phyloP scores from a whole-genome alignment of 192 early-diverging fungal species.

The Jimgerdemannia flammicorona region DNA sequence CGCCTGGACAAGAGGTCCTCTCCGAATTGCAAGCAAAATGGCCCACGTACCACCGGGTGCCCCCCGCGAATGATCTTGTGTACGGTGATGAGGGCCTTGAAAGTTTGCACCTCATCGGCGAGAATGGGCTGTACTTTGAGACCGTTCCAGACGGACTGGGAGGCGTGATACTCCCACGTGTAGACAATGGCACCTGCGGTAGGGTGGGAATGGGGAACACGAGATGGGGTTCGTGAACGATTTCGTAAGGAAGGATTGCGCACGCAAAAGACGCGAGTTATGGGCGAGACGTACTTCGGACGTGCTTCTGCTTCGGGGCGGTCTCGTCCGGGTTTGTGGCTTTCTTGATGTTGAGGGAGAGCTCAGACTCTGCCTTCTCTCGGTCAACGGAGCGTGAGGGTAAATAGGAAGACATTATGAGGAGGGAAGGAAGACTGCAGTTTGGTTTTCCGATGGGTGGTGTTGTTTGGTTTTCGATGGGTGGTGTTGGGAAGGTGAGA shows the following conservation, averaged over 20 bases:
- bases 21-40: background rate
- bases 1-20: background rate
- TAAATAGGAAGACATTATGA: constrained; percentile 24
- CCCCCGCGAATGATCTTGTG: constrained; percentile 97
- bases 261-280: background rate
- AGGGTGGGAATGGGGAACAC: background rate
- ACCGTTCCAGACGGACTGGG: constrained; percentile 80
- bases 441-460: background rate
- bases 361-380: constrained; percentile 80
- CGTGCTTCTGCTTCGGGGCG: constrained; percentile 98
- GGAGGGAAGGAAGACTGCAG: background rate
- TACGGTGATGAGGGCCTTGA: constrained; percentile 90
- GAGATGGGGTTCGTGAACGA: too few species aligned
- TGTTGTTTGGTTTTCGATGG: too few species aligned
- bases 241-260: background rate
- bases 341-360: constrained; percentile 87
- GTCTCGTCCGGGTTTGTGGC: constrained; percentile 85
- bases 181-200: constrained; percentile 78
- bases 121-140: constrained; percentile 85
- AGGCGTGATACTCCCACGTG: constrained; percentile 90
- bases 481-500: too few species aligned
- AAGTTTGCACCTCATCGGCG: constrained; percentile 92
- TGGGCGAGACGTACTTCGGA: constrained; percentile 51
- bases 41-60: constrained; percentile 65
- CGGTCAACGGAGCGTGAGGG: constrained; percentile 55